Evolutionary conservation across 2,329 filamentous ascomycete species (phyloP).

Genomic region (Setomelanomma holmii): DNA sequence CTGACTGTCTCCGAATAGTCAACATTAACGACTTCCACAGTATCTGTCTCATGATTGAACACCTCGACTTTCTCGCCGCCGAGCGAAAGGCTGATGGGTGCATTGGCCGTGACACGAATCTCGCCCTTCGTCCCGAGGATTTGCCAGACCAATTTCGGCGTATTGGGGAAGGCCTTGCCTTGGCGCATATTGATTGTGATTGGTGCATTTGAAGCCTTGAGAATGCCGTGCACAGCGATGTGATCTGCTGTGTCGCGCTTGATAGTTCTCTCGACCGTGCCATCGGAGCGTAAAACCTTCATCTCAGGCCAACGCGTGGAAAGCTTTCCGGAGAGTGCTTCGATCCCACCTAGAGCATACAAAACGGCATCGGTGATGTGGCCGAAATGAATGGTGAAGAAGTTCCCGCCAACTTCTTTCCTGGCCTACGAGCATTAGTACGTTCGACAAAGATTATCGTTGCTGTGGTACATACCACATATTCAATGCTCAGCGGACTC

Average conservation of each 20-base stretch:
- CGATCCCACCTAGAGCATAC: neutral
- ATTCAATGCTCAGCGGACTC: conserved; percentile 28
- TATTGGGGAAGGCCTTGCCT: conserved; percentile 58
- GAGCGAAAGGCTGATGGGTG: conserved; percentile 41
- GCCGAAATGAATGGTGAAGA: conserved; percentile 40
- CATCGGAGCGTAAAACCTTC: conserved; percentile 21
- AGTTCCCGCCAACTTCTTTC: conserved; percentile 51
- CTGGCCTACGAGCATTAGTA: too few species aligned
- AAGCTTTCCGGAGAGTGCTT: conserved; percentile 11
- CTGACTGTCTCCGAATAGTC: conserved; percentile 57
- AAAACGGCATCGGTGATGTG: neutral
- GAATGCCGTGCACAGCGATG: conserved; percentile 49
- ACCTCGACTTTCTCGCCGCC: conserved; percentile 56
- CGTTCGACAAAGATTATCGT: conserved; percentile 58
- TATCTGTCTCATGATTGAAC: conserved; percentile 57
- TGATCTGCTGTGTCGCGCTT: conserved; percentile 5
- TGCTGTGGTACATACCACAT: too few species aligned
- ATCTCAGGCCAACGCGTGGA: conserved; percentile 4
- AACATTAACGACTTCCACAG: conserved; percentile 54
- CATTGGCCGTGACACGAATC: conserved; percentile 39
- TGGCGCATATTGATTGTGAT: conserved; percentile 53
- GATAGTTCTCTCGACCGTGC: neutral
- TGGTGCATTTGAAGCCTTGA: conserved; percentile 30
- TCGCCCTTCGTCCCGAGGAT: conserved; percentile 57
- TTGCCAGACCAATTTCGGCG: conserved; percentile 57